phyloP scores from a whole-genome alignment of 805 yeast genomes.

The Peterozyma toletana region DNA sequence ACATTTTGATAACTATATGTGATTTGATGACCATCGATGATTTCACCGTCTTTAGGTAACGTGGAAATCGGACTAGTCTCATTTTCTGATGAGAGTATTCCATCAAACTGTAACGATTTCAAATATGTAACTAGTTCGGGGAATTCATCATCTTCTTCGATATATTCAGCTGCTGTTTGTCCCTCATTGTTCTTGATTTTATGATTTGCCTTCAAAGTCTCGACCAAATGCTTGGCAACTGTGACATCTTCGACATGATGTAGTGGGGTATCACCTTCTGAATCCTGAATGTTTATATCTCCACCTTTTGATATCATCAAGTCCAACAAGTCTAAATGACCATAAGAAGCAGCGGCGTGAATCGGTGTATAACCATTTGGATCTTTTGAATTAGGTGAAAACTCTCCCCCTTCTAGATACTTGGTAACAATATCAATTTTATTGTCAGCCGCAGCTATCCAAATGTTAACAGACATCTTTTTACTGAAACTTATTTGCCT shows the following conservation, averaged over 20 bases:
- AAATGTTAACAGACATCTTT: constrained; percentile 49
- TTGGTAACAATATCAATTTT: constrained; percentile 50
- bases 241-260: constrained; percentile 77
- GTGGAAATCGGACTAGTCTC: constrained; percentile 12
- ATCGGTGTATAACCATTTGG: constrained; percentile 94
- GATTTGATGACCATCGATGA: constrained; percentile 40
- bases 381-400: constrained; percentile 70
- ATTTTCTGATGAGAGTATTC: constrained; percentile 9
- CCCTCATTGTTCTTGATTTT: constrained; percentile 64
- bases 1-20: constrained; percentile 50
- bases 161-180: constrained; percentile 62
- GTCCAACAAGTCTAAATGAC: constrained; percentile 61
- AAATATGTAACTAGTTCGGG: constrained; percentile 72
- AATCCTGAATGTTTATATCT: constrained; percentile 73
- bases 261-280: constrained; percentile 92
- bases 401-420: constrained; percentile 40
- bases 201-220: constrained; percentile 61
- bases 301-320: constrained; percentile 58
- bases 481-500: background rate
- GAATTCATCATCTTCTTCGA: constrained; percentile 79
- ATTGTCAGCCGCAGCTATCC: constrained; percentile 95
- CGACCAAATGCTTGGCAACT: constrained; percentile 62
- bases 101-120: constrained; percentile 30
- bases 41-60: constrained; percentile 24
- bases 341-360: constrained; percentile 96